Conservation (phyloP, 1,284 basidiomycete genomes). For the Hymenochaete sp. region DNA sequence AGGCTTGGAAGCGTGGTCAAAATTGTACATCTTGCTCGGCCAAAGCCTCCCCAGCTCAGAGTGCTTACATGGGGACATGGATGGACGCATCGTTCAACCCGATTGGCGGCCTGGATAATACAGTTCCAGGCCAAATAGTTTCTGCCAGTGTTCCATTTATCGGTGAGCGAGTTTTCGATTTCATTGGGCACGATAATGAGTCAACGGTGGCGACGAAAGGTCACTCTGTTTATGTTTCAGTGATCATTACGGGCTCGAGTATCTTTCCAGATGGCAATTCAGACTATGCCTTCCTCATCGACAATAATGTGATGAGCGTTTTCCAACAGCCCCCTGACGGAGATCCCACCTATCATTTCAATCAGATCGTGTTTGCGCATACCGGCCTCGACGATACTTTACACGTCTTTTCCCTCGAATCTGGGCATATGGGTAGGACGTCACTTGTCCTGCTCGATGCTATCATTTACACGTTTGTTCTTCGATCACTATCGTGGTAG, state of each 20-base stretch:
- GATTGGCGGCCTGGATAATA: not conserved
- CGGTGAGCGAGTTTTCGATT: constrained; percentile 4
- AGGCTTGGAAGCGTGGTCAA: constrained; percentile 11
- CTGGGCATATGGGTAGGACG: constrained; percentile 7
- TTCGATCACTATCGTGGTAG: not conserved
- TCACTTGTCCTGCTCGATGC: constrained; percentile 12
- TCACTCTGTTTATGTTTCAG: constrained; percentile 10
- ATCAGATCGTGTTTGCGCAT: constrained; percentile 4
- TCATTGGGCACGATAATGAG: not conserved
- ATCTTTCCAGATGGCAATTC: constrained; percentile 11
- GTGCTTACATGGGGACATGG: constrained; percentile 13
- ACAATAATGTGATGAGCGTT: not conserved
- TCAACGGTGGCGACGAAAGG: constrained; percentile 1
- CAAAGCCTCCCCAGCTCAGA: constrained; percentile 2
- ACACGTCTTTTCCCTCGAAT: constrained; percentile 8
- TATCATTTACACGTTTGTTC: constrained; percentile 14
- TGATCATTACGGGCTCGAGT: constrained; percentile 8
- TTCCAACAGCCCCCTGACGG: constrained; percentile 8
- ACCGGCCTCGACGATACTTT: not conserved
- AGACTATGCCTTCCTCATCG: constrained; percentile 13
- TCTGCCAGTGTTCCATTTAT: constrained; percentile 8
- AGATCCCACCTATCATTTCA: constrained; percentile 3
- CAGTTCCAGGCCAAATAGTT: constrained; percentile 10
- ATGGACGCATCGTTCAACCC: constrained; percentile 12
- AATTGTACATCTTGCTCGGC: constrained; percentile 9